A percentile compares a stretch with the other conserved stretches of the same genome.
These are phyloP conservation scores for Clavariopsis aquatica DNA, from an alignment of 495 filamentous ascomycete genomes.

Conservation along the genomic window DNA sequence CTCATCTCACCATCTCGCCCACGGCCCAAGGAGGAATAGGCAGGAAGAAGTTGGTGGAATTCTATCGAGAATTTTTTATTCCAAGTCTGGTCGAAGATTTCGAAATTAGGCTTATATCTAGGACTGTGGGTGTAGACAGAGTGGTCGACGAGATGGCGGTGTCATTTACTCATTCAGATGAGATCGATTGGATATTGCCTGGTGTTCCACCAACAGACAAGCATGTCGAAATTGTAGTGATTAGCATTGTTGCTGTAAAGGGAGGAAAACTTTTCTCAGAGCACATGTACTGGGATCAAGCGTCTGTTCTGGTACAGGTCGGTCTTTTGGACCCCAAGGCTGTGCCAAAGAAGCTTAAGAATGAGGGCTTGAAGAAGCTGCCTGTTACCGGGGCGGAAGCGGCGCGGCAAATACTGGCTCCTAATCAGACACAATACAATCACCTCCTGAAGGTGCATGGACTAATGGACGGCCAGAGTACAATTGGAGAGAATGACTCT, in stretches of 20 bases:
- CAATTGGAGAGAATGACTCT: conserved; percentile 18
- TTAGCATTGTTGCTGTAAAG: conserved; percentile 43
- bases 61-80: conserved; percentile 47
- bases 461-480: conserved; percentile 21
- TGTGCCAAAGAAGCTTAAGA: conserved; percentile 40
- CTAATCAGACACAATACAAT: conserved; percentile 28
- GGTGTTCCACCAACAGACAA: conserved; percentile 45
- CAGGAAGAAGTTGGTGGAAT: conserved; percentile 39
- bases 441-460: conserved; percentile 24
- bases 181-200: conserved; percentile 46
- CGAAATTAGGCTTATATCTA: conserved; percentile 39
- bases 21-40: conserved; percentile 44
- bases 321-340: conserved; percentile 45
- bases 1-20: conserved; percentile 45
- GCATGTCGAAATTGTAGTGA: conserved; percentile 41
- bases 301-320: conserved; percentile 43
- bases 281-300: conserved; percentile 49
- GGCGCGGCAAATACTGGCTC: conserved; percentile 41
- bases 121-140: conserved; percentile 44
- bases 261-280: conserved; percentile 46
- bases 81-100: conserved; percentile 41
- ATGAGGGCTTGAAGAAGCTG: conserved; percentile 40
- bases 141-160: conserved; percentile 48
- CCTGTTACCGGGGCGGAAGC: conserved; percentile 41
- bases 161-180: conserved; percentile 44